phyloP scores from a whole-genome alignment of 2,329 filamentous ascomycete genomes.

The Phialophora tarda region DNA sequence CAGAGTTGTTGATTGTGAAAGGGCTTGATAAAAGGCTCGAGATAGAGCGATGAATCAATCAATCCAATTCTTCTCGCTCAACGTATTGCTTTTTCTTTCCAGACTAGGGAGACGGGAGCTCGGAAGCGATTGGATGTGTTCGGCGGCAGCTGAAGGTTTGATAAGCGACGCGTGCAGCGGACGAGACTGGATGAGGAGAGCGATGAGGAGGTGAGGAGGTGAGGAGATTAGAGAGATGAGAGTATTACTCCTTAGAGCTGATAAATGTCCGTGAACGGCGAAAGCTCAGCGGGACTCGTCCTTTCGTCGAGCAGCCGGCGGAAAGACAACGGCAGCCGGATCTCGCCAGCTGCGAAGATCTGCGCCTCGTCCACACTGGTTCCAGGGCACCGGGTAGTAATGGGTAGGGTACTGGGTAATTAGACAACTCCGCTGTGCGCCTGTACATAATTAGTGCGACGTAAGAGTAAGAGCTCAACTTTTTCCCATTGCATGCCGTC shows the following conservation, averaged over 20 bases:
- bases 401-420: no score
- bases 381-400: no score
- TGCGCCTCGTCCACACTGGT: background rate
- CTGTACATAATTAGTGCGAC: background rate
- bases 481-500: conserved; percentile 7
- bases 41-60: conserved; percentile 4
- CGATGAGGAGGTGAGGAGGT: no score
- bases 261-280: background rate
- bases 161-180: conserved; percentile 11
- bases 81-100: conserved; percentile 1
- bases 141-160: conserved; percentile 8
- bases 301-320: background rate
- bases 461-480: conserved; percentile 5
- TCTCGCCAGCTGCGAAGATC: background rate
- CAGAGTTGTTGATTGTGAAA: conserved; percentile 19
- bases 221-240: no score
- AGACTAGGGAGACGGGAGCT: background rate
- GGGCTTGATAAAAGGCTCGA: background rate
- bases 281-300: background rate
- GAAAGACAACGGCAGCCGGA: background rate
- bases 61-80: background rate
- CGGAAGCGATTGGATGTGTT: conserved; percentile 3
- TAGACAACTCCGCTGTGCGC: no score
- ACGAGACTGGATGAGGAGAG: background rate
- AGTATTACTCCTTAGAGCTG: no score